phyloP scores from a whole-genome alignment of 2,329 filamentous ascomycete genomes.

The Ceratocystis diversiconidia region DNA sequence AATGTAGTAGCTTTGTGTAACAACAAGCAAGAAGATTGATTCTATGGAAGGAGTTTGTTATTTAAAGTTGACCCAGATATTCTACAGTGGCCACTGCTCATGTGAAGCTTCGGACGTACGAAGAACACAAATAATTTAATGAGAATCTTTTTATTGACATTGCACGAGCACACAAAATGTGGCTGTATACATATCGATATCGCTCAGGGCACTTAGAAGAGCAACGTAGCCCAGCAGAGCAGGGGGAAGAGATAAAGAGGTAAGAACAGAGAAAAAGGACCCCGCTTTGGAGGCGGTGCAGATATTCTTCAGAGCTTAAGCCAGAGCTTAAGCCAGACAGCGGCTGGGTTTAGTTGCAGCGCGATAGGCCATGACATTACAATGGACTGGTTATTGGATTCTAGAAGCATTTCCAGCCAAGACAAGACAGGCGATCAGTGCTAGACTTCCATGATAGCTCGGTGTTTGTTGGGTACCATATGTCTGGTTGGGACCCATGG shows the following conservation, averaged over 20 bases:
- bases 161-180: no score
- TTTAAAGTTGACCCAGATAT: not conserved
- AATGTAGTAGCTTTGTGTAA: not conserved
- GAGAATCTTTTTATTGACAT: not conserved
- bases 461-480: no score
- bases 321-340: not conserved
- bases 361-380: not conserved
- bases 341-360: not conserved
- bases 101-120: not conserved
- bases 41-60: not conserved
- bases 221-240: not conserved
- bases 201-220: not conserved
- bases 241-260: not conserved
- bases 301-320: not conserved
- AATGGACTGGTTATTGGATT: not conserved
- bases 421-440: no score
- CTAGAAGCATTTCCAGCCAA: not conserved
- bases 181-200: no score
- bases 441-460: no score
- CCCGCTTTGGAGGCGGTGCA: conserved; percentile 6
- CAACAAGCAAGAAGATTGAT: not conserved
- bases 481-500: no score
- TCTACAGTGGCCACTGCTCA: no score
- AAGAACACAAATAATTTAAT: not conserved
- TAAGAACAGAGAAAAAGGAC: not conserved